Conservation (phyloP, 306 rosid species). For the Acacia crassicarpa region DNA sequence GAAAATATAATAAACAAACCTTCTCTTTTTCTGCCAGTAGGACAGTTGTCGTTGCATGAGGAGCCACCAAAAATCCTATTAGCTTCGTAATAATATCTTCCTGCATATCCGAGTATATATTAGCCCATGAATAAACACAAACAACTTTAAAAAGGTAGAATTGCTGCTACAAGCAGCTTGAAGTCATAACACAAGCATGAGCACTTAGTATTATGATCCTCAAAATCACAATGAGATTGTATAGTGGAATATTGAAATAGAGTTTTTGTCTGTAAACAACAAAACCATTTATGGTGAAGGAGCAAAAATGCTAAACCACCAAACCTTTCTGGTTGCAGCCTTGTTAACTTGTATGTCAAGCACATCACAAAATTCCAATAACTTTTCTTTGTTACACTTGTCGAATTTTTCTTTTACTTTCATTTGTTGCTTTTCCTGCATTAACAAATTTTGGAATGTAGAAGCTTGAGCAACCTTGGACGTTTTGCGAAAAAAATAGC, state of each 20-base stretch:
- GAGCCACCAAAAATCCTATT: conserved; percentile 80
- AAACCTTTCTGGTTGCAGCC: conserved; percentile 82
- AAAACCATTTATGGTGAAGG: not conserved
- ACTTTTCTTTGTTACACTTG: conserved; percentile 84
- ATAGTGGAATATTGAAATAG: not conserved
- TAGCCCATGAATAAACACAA: conserved; percentile 16
- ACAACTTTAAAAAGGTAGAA: not conserved
- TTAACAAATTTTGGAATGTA: conserved; percentile 19
- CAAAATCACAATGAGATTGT: not conserved
- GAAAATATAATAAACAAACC: conserved; percentile 41
- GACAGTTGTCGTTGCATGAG: conserved; percentile 72
- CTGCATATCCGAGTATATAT: conserved; percentile 42
- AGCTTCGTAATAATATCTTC: conserved; percentile 82
- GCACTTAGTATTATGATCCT: not conserved
- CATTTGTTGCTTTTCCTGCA: conserved; percentile 86
- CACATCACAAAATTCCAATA: conserved; percentile 84
- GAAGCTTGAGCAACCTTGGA: conserved; percentile 27
- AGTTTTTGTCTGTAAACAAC: not conserved
- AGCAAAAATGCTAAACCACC: conserved; percentile 31
- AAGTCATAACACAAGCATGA: not conserved
- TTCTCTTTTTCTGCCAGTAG: conserved; percentile 78
- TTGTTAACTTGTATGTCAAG: conserved; percentile 65
- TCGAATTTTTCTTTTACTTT: conserved; percentile 91
- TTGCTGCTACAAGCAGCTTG: not conserved
- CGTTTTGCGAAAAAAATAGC: conserved; percentile 6